These are phyloP conservation scores for Paramecium primaurelia DNA, from an alignment of 73 alveolate species.

Conservation along the genomic window DNA sequence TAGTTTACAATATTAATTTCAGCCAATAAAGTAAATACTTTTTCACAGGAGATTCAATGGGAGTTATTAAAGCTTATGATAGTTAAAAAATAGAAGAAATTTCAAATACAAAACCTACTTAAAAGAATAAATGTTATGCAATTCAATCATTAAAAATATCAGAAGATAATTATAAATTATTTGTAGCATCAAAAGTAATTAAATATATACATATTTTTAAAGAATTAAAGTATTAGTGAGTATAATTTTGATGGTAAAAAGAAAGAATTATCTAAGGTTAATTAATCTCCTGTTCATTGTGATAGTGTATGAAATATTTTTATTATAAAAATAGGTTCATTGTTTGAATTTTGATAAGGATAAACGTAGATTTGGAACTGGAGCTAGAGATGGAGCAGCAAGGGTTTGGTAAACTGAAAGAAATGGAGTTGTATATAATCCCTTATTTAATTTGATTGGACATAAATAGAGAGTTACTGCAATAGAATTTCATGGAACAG, in stretches of 20 bases:
- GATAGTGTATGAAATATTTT: neutral
- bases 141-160: neutral
- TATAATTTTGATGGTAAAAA: neutral
- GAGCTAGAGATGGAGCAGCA: constrained; percentile 39
- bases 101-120: neutral
- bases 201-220: neutral
- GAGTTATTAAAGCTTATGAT: constrained; percentile 29
- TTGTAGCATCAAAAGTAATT: neutral
- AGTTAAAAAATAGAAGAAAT: neutral
- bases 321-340: neutral
- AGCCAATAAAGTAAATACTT: neutral
- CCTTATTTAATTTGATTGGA: neutral
- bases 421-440: neutral
- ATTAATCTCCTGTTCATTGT: neutral
- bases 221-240: neutral
- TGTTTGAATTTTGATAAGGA: neutral
- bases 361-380: neutral
- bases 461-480: constrained; percentile 35
- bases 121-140: neutral
- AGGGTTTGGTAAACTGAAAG: constrained; percentile 17
- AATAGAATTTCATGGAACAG: neutral
- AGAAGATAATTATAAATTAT: neutral
- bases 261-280: neutral
- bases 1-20: neutral
- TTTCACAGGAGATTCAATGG: constrained; percentile 26